Percentiles rank a stretch among this genome's conserved stretches.
Conservation (phyloP, 2,329 filamentous ascomycete species). For the Beauveria medogensis region DNA sequence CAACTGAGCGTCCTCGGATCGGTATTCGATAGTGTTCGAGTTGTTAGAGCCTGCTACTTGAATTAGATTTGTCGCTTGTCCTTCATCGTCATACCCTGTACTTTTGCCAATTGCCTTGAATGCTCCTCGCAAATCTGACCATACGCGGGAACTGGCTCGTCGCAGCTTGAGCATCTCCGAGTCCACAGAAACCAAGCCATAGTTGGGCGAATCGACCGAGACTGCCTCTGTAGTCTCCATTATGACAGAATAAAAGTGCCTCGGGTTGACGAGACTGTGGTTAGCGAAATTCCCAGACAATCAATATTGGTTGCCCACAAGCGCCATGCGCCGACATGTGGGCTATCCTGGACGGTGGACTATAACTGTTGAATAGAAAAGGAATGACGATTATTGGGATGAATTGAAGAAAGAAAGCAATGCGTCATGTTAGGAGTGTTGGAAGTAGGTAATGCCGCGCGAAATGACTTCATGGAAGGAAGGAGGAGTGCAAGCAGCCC, state of each 20-base stretch:
- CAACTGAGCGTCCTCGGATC: neutral
- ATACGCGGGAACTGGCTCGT: slow-evolving; percentile 23
- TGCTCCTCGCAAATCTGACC: slow-evolving; percentile 27
- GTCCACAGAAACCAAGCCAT: neutral
- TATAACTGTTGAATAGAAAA: neutral
- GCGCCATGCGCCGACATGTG: neutral
- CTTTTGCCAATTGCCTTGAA: slow-evolving; percentile 25
- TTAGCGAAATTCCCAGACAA: neutral
- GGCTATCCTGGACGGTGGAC: neutral
- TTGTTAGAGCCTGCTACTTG: slow-evolving; percentile 18
- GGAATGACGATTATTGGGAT: slow-evolving; percentile 2
- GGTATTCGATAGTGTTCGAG: slow-evolving; percentile 14
- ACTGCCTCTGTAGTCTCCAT: neutral
- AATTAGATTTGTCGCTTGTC: neutral
- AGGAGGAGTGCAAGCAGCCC: neutral
- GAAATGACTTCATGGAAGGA: neutral
- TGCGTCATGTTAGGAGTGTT: neutral
- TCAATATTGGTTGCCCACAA: neutral
- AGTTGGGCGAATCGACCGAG: neutral
- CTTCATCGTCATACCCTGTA: neutral
- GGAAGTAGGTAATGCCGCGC: neutral
- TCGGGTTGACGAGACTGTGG: neutral
- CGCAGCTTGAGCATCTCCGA: slow-evolving; percentile 17
- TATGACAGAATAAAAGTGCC: neutral
- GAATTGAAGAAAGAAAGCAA: neutral